Evolutionary conservation across 345 rosid genomes (phyloP), one percentile per base, ranked within the genome.

Genomic region (Syzygium aqueum): DNA sequence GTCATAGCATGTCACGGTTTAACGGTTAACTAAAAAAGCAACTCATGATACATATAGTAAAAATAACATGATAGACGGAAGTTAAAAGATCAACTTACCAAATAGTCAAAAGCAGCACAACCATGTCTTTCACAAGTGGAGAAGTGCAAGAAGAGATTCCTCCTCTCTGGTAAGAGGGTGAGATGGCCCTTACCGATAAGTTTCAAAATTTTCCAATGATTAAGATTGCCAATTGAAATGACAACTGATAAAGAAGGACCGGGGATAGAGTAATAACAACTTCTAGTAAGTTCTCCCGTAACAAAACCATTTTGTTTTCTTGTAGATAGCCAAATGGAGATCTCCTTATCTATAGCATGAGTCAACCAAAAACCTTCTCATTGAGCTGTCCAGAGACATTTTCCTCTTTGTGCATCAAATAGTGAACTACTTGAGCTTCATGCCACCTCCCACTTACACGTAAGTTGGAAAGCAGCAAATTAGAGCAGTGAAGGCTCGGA

Each of bases 391-490:
- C 25, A 89, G 90, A 87, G 88, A 85, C 87, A 84, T 90, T 53
- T 91, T 91, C 84, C 90, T 91, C 84, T 89, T 88, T 77, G 53
- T 85, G 49, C 93, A 94, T 87, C 49, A 88, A 85, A 89, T 88
- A 89, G 85, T 89, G 89, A 83, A 91, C 89, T 84, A 86, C 84
- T 67, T 88, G 83, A 91, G 94, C 93, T 86, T 94, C 93, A 83
- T 85, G 63, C 83, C 93, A 89, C 87, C 90, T 91, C 49, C 91
- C 89, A 91, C 92, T 92, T 88, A 91, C 89, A 77, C 93, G 89
- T 88, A 94, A 83, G 67, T 92, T 90, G 88, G 82, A 84, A 85
- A 93, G 92, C 91, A 95, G 89, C 92, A 92, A 87, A 83, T 89
- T 89, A 40, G 52, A 61, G 84, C 77, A 85, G 37, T 77, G 88